Conservation (phyloP, 139 green algal genomes). For the Desmodesmus armatus region DNA sequence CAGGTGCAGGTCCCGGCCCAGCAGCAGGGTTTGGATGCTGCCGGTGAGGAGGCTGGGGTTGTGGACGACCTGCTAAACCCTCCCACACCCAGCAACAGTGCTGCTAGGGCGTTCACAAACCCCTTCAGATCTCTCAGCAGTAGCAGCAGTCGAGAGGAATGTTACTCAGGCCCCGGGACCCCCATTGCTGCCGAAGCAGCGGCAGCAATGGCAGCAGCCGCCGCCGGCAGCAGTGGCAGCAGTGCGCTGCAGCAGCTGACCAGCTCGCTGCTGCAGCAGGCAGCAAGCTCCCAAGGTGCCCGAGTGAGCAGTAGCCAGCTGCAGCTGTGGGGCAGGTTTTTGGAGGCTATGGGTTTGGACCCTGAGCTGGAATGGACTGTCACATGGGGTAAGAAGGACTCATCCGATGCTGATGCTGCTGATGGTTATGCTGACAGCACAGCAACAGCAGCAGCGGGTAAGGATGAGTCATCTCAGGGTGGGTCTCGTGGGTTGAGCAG, state of each 20-base stretch:
- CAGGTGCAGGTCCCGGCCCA: no score
- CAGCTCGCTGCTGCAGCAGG: slow-evolving; percentile 7
- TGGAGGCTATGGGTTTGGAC: slow-evolving; percentile 27
- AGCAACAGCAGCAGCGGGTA: slow-evolving; percentile 24
- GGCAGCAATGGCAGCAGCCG: slow-evolving; percentile 3
- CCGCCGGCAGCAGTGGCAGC: slow-evolving; percentile 20
- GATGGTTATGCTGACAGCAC: background rate
- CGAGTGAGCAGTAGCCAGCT: slow-evolving; percentile 41
- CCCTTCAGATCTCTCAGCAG: background rate
- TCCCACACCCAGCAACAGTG: no score
- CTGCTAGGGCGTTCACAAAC: no score
- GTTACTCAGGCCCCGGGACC: background rate
- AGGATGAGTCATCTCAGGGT: no score
- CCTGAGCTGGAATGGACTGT: slow-evolving; percentile 33
- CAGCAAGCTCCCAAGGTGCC: background rate
- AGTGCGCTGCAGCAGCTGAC: slow-evolving; percentile 6
- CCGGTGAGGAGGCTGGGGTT: no score
- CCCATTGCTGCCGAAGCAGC: background rate
- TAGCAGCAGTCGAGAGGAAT: background rate
- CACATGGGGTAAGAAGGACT: slow-evolving; percentile 28
- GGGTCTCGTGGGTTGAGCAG: background rate
- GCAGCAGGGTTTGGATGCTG: background rate
- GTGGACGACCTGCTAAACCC: background rate
- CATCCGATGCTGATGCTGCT: background rate
- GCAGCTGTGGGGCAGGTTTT: slow-evolving; percentile 32